Conservation (phyloP, 805 yeast genomes). For the Ogataea trehaloabstinens region DNA sequence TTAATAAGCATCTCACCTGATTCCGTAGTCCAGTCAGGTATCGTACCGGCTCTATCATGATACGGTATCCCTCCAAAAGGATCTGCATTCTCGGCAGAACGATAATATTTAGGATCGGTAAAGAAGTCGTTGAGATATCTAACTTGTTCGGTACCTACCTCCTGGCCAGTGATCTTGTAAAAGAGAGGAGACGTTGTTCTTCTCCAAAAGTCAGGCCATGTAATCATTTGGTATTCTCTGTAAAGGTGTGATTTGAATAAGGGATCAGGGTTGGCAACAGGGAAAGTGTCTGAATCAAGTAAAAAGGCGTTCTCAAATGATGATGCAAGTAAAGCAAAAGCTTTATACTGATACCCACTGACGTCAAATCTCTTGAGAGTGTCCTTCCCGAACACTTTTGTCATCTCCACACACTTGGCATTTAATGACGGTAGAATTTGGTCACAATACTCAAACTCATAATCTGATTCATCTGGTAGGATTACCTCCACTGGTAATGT, state of each 20-base stretch:
- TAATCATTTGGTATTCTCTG: conserved; percentile 45
- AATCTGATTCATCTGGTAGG: conserved; percentile 68
- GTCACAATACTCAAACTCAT: conserved; percentile 69
- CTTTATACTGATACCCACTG: conserved; percentile 66
- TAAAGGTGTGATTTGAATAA: conserved; percentile 61
- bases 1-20: conserved; percentile 65
- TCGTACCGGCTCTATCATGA: conserved; percentile 65
- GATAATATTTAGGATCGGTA: conserved; percentile 30
- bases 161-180: conserved; percentile 64
- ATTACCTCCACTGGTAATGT: conserved; percentile 78
- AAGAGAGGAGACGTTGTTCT: conserved; percentile 74
- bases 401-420: conserved; percentile 66
- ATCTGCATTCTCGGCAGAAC: conserved; percentile 35
- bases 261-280: conserved; percentile 60
- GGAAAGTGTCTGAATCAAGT: conserved; percentile 75
- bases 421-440: conserved; percentile 56
- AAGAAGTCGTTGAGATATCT: conserved; percentile 32
- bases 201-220: conserved; percentile 91
- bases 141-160: conserved; percentile 36
- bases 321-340: conserved; percentile 68
- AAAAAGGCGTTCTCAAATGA: conserved; percentile 69
- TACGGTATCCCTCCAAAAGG: conserved; percentile 37
- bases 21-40: conserved; percentile 69
- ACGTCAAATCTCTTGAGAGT: conserved; percentile 49
- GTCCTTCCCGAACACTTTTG: conserved; percentile 56